Base-by-base conservation (phyloP, 73 alveolate species). In the Blepharisma stoltei region DNA sequence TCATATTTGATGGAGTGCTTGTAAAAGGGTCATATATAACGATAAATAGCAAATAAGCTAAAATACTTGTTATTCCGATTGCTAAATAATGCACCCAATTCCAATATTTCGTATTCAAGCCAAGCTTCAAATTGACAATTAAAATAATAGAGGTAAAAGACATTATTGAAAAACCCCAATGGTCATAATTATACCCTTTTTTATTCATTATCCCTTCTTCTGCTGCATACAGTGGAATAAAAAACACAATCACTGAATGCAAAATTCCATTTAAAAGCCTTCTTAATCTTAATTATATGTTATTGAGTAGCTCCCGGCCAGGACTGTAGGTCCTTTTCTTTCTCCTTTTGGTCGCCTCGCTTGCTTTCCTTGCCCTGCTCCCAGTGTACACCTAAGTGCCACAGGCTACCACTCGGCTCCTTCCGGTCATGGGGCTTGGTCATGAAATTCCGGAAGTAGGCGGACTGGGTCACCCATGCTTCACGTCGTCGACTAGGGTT, bases 81-180 rank as follows among this genome's bases (percentile, higher is more conserved):
- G 79, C 11, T 18, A 43, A 9, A 9, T 14, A n/a, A 46, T 69
- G 79, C 55, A 18, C 11, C 11, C 23, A 25, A 18, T 88, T 81
- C 85, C 89, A 81, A 45, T 54, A 81, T 45, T 69, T 43, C 5
- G 77, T 77, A 65, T 53, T 77, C 7, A 81, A 41, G 6, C 84
- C 80, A 7, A 81, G 11, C 41, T 73, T 77, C 6, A 81, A 25
- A 79, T 70, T 81, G 18, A 81, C 89, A 54, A 77, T 71, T 55
- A 71, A 77, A 37, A 81, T 81, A 7, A 81, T 69, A 6, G 81
- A 27, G 25, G 89, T 81, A 46, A 50, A 81, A 52, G 78, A 67
- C 0, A 88, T 50, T 52, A 81, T 81, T 44, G 86, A 76, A 54
- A 54, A 77, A 37, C 50, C 83, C 85, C 89, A 81, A 37, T 67